These are phyloP conservation scores for Trapa incisa DNA, from an alignment of 345 rosid species.

Conservation along the genomic window DNA sequence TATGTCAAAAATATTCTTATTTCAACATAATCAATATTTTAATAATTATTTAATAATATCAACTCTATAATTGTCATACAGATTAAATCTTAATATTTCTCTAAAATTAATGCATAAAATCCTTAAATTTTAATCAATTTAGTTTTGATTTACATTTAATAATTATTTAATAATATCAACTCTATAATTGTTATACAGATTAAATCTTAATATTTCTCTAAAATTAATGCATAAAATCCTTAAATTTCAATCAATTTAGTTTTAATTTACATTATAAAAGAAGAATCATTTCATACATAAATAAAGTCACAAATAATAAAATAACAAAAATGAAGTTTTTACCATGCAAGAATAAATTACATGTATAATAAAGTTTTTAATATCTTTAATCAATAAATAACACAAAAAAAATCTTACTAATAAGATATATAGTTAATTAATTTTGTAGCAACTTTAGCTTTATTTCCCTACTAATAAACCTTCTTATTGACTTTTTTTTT, in stretches of 20 bases:
- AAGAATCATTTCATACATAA: neutral
- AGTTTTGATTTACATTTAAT: slow-evolving; percentile 20
- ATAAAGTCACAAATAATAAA: neutral
- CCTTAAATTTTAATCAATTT: slow-evolving; percentile 32
- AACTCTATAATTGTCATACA: slow-evolving; percentile 43
- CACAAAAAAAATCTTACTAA: too few relatives aligned
- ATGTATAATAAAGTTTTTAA: too few relatives aligned
- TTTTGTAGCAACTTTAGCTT: too few relatives aligned
- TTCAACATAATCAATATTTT: neutral
- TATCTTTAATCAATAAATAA: too few relatives aligned
- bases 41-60: neutral
- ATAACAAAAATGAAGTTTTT: neutral
- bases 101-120: slow-evolving; percentile 44
- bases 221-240: slow-evolving; percentile 40
- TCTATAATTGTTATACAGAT: slow-evolving; percentile 44
- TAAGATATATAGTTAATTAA: too few relatives aligned
- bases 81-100: slow-evolving; percentile 37
- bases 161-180: slow-evolving; percentile 7
- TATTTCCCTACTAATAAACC: too few relatives aligned
- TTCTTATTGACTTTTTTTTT: too few relatives aligned
- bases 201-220: slow-evolving; percentile 42
- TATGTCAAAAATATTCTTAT: neutral
- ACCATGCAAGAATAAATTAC: too few relatives aligned
- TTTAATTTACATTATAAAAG: slow-evolving; percentile 12
- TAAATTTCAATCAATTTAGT: slow-evolving; percentile 31